These are phyloP conservation scores for Sclerotinia glacialis DNA, from an alignment of 2,329 filamentous ascomycete species.

Conservation along the genomic window DNA sequence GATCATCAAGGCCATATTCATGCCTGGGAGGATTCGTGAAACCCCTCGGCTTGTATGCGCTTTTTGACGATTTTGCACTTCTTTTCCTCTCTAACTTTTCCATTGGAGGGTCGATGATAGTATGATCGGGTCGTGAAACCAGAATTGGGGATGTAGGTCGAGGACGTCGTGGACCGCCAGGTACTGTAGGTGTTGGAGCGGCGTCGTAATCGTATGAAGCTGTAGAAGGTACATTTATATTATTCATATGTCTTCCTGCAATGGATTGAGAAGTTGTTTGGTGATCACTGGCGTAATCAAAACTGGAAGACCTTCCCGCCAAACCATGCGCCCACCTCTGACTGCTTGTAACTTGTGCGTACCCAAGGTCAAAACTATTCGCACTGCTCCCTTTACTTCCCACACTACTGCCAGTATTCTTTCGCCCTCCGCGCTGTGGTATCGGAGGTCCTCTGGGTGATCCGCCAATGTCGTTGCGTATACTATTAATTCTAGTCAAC, in stretches of 20 bases:
- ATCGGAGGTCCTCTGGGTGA: conserved; percentile 39
- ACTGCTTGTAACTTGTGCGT: conserved; percentile 55
- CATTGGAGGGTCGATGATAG: conserved; percentile 30
- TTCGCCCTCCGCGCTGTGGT: conserved; percentile 50
- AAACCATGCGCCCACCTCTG: conserved; percentile 54
- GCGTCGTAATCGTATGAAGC: conserved; percentile 63
- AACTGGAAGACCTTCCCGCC: conserved; percentile 64
- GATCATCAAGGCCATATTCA: conserved; percentile 38
- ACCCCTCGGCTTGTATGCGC: conserved; percentile 42
- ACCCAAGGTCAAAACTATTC: conserved; percentile 64
- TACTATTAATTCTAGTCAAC: conserved; percentile 61
- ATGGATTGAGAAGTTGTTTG: conserved; percentile 37
- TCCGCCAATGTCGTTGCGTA: conserved; percentile 43
- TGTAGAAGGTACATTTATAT: conserved; percentile 26
- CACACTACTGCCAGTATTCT: conserved; percentile 58
- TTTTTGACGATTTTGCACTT: conserved; percentile 55
- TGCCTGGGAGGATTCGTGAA: conserved; percentile 40
- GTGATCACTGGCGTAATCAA: conserved; percentile 60
- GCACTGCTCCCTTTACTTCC: conserved; percentile 70
- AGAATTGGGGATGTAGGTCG: conserved; percentile 43
- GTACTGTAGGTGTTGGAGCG: conserved; percentile 81
- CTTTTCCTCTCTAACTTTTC: conserved; percentile 53
- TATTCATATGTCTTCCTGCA: conserved; percentile 36
- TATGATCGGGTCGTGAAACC: conserved; percentile 30
- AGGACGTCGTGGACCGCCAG: conserved; percentile 67